Percentiles rank a stretch among this genome's conserved stretches.
Evolutionary conservation across 192 early-diverging fungal species (phyloP).

Genomic region (Mortierella claussenii): DNA sequence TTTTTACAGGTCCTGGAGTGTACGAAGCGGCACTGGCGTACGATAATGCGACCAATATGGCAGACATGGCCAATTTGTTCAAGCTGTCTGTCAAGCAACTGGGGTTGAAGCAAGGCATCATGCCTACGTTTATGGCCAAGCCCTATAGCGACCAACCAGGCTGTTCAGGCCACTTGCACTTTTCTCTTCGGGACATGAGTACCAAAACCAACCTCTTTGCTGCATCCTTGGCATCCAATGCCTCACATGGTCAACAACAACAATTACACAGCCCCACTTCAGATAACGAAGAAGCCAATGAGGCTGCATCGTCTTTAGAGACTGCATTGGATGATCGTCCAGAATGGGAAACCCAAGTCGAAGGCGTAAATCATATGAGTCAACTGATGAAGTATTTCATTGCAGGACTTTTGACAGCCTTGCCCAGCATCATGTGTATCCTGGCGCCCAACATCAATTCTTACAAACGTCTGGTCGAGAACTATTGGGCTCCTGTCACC

Average conservation of each 20-base stretch:
- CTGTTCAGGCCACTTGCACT: conserved; percentile 85
- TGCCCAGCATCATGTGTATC: conserved; percentile 78
- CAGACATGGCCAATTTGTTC: conserved; percentile 81
- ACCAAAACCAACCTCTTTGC: conserved; percentile 67
- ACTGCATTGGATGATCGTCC: conserved; percentile 1
- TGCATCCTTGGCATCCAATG: conserved; percentile 12
- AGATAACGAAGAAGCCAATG: conserved; percentile 12
- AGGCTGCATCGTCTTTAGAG: background rate
- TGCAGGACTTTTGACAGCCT: conserved; percentile 65
- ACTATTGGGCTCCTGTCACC: conserved; percentile 87
- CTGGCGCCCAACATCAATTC: conserved; percentile 85
- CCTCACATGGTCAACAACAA: background rate
- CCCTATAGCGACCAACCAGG: conserved; percentile 77
- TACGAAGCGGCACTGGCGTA: conserved; percentile 83
- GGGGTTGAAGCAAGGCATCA: conserved; percentile 72
- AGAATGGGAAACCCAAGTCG: conserved; percentile 32
- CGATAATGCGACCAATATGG: conserved; percentile 64
- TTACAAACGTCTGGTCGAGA: conserved; percentile 84
- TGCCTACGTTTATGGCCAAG: conserved; percentile 89
- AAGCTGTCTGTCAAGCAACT: conserved; percentile 81
- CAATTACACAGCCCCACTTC: conserved; percentile 29
- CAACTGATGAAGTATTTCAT: conserved; percentile 63
- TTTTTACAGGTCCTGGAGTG: conserved; percentile 73
- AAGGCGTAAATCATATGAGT: conserved; percentile 59
- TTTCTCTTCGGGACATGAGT: conserved; percentile 64